Evolutionary conservation across 2,329 filamentous ascomycete genomes (phyloP), one percentile per base, ranked within the genome.

Genomic region (Penicillium italicum): DNA sequence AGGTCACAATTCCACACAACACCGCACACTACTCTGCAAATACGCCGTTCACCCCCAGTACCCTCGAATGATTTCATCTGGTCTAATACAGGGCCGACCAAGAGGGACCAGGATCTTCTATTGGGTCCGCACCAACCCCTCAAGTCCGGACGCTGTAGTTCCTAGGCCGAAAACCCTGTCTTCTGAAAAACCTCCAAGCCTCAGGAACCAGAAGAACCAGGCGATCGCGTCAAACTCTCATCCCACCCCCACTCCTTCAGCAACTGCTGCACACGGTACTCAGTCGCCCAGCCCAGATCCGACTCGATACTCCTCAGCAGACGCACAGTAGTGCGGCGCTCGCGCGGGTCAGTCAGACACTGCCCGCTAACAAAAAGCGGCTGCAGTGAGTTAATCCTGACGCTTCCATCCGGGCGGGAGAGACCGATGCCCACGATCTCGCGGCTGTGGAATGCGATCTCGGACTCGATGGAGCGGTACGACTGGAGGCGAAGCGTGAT

Each of bases 231-330:
- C 40, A 38, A 56, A 42, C 44, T 58, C 47, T 68, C 66, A n/a
- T 67, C 58, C 69, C 69, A 72, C 9, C 68, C 72, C 74, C 74
- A 76, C 53, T 74, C 72, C 49, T 68, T 66, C 37, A 76, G 60
- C 58, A 86, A 68, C 60, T 84, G 79, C 58, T 79, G 73, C 26
- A 83, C 79, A 36, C 84, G 77, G 68, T 86, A 85, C 62, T 84
- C 77, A 45, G 85, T 86, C 3, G 83, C 82, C 79, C 83, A 86
- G 2, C 85, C 85, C 33, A 85, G 77, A 62, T 88, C 85, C n/a
- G 70, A 72, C 68, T 88, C 84, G 28, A 88, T 80, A 11, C 79
- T 82, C 26, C 77, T 74, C 20, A 88, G 70, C 36, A 87, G 66
- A 12, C 78, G 74, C 36, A 87, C 62, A 10, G 87, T 77, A 1